Conservation (phyloP, 2,329 filamentous ascomycete genomes). For the Oidium heveae region DNA sequence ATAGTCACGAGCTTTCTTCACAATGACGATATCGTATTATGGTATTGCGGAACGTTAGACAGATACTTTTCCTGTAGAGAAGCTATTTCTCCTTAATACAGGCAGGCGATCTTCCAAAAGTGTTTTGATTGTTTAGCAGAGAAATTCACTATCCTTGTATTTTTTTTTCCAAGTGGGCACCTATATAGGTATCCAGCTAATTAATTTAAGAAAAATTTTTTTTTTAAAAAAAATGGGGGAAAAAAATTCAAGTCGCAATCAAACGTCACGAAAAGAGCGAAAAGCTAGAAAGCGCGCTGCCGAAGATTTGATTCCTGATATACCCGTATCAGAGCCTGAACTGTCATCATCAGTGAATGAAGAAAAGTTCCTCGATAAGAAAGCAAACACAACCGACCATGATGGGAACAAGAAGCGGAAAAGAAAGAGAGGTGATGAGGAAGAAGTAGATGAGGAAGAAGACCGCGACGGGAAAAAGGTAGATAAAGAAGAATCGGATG, state of each 20-base stretch:
- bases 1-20: too few relatives aligned
- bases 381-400: constrained; percentile 2
- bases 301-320: constrained; percentile 14
- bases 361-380: constrained; percentile 7
- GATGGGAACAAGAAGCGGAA: constrained; percentile 7
- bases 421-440: constrained; percentile 4
- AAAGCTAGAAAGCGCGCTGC: constrained; percentile 15
- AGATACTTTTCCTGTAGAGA: too few relatives aligned
- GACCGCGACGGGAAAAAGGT: constrained; percentile 1
- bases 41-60: too few relatives aligned
- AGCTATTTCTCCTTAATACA: too few relatives aligned
- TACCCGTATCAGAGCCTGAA: constrained; percentile 6
- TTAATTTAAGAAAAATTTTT: too few relatives aligned
- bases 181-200: too few relatives aligned
- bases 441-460: constrained; percentile 3
- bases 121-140: too few relatives aligned
- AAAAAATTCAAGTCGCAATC: constrained; percentile 1
- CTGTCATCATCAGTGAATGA: constrained; percentile 1
- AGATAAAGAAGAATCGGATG: constrained; percentile 2
- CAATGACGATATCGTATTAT: too few relatives aligned
- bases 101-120: too few relatives aligned
- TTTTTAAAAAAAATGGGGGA: constrained; percentile 7
- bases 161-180: too few relatives aligned
- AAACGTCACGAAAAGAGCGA: constrained; percentile 11
- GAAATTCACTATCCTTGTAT: too few relatives aligned